Percentiles rank a stretch among this genome's conserved stretches.
These are phyloP conservation scores for Candida sp. DNA, from an alignment of 1,139 yeast genomes.

Conservation along the genomic window DNA sequence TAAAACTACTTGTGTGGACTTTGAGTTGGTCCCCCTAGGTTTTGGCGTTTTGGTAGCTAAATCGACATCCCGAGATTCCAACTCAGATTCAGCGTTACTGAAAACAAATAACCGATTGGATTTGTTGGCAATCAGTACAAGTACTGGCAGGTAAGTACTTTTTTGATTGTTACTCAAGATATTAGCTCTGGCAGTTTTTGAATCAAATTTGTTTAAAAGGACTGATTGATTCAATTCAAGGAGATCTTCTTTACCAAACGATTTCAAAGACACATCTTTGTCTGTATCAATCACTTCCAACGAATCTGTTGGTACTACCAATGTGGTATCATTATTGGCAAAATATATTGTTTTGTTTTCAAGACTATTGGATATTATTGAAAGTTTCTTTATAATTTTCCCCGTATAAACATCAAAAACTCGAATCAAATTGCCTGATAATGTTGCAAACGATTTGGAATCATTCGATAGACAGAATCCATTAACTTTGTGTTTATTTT, in stretches of 20 bases:
- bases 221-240: constrained; percentile 16
- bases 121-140: constrained; percentile 28
- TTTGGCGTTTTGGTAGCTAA: constrained; percentile 7
- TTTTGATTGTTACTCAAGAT: constrained; percentile 31
- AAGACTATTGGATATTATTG: neutral
- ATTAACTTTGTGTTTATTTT: constrained; percentile 7
- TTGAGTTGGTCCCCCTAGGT: constrained; percentile 4
- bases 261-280: constrained; percentile 19
- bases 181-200: constrained; percentile 21
- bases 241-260: constrained; percentile 30
- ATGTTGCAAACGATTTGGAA: constrained; percentile 12
- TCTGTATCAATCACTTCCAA: constrained; percentile 19
- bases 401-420: constrained; percentile 33
- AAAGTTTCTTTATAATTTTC: constrained; percentile 16
- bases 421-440: constrained; percentile 22
- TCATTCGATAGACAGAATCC: constrained; percentile 6
- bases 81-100: constrained; percentile 16
- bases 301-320: constrained; percentile 18
- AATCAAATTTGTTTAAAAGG: constrained; percentile 12
- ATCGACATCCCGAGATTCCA: constrained; percentile 13
- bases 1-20: constrained; percentile 15
- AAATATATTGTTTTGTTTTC: constrained; percentile 25
- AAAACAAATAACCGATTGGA: constrained; percentile 30
- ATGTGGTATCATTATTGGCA: constrained; percentile 29
- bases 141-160: constrained; percentile 21